These are phyloP conservation scores for Phytophthora colocasiae DNA, from an alignment of 352 stramenopile species.

Conservation along the genomic window DNA sequence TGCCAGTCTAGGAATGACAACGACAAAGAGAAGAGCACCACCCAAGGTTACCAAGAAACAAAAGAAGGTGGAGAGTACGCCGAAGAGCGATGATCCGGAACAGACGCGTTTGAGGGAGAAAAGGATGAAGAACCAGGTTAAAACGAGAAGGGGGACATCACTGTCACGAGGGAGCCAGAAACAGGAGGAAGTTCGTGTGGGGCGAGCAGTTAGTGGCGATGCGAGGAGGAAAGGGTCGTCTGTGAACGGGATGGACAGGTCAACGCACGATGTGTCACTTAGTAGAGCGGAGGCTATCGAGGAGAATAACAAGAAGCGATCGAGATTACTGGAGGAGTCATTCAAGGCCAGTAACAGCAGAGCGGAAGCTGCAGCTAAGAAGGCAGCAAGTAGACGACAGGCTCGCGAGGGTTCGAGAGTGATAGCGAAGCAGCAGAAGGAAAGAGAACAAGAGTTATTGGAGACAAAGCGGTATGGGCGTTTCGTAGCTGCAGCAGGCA, in stretches of 20 bases:
- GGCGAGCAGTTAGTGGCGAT: conserved; percentile 14
- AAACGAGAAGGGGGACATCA: not conserved
- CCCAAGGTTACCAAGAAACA: conserved; percentile 34
- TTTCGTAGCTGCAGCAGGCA: conserved; percentile 33
- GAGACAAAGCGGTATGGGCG: conserved; percentile 51
- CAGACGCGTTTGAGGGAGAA: conserved; percentile 14
- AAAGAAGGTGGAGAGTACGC: conserved; percentile 8
- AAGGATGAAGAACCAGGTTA: conserved; percentile 2
- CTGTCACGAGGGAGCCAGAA: conserved; percentile 15
- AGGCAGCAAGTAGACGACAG: conserved; percentile 10
- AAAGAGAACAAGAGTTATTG: conserved; percentile 32
- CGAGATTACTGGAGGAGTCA: conserved; percentile 29
- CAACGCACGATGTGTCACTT: conserved; percentile 2
- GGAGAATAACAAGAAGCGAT: conserved; percentile 46
- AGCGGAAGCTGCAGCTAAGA: conserved; percentile 16
- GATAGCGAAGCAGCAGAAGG: conserved; percentile 9
- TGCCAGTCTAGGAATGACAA: conserved; percentile 26
- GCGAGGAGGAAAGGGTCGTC: not conserved
- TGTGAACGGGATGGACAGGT: conserved; percentile 4
- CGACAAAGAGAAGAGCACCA: conserved; percentile 10
- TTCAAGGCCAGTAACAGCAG: conserved; percentile 25
- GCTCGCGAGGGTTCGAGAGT: not conserved
- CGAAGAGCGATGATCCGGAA: conserved; percentile 25
- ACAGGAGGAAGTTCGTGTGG: conserved; percentile 32
- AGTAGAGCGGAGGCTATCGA: conserved; percentile 28